Percentiles rank a stretch among this genome's conserved stretches.
Evolutionary conservation across 2,329 filamentous ascomycete genomes (phyloP).

Genomic region (Ilyonectria destructans): DNA sequence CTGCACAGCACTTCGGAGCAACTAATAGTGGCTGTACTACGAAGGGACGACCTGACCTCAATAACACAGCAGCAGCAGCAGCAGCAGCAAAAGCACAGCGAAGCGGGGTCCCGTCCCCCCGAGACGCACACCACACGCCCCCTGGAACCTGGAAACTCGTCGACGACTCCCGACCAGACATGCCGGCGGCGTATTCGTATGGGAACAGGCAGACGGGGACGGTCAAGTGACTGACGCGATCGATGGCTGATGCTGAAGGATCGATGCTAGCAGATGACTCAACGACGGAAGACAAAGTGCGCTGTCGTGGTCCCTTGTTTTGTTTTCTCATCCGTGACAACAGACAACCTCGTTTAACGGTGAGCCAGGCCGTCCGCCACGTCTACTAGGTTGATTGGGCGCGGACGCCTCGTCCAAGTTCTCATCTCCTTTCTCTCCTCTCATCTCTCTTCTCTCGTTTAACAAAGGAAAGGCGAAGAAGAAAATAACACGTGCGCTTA

Average conservation of each 20-base stretch:
- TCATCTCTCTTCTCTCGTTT: slow-evolving; percentile 1
- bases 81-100: slow-evolving; percentile 2
- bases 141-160: neutral
- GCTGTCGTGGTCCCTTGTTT: slow-evolving; percentile 2
- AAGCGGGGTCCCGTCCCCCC: neutral
- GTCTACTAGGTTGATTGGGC: slow-evolving; percentile 12
- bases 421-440: slow-evolving; percentile 17
- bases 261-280: slow-evolving; percentile 16
- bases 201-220: slow-evolving; percentile 15
- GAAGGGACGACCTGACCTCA: neutral
- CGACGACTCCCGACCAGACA: slow-evolving; percentile 39
- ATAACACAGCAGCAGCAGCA: slow-evolving; percentile 4
- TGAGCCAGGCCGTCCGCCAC: slow-evolving; percentile 8
- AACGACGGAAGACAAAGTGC: slow-evolving; percentile 16
- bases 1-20: neutral
- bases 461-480: neutral
- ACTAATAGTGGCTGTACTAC: neutral
- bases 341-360: neutral
- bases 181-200: slow-evolving; percentile 45
- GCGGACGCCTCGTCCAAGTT: neutral
- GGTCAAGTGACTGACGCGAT: slow-evolving; percentile 22
- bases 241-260: neutral
- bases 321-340: neutral
- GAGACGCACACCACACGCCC: neutral
- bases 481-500: slow-evolving; percentile 3